Conservation (phyloP, 345 rosid genomes). For the sweet orange (Citrus sinensis) region DVS_A1.0 CM039161.1:13356501-13357000, state of each 20-base stretch:
- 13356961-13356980: background rate
- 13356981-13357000: background rate
- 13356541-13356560: background rate
- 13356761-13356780: background rate
- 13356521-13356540: background rate
- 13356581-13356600: background rate
- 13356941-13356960: background rate
- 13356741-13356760: no score
- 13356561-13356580: background rate
- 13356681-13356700: background rate
- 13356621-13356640: background rate
- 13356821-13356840: background rate
- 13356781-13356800: no score
- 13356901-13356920: no score
- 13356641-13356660: background rate
- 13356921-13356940: background rate
- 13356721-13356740: no score
- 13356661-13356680: background rate
- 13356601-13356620: background rate
- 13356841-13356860: background rate
- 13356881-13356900: background rate
- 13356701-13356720: background rate
- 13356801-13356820: background rate
- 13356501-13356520: no score
- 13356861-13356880: background rate